A percentile compares a stretch with the other conserved stretches of the same genome.
Evolutionary conservation across 768 basidiomycete species (phyloP).

Genomic region (Cubamyces lactineus): DNA sequence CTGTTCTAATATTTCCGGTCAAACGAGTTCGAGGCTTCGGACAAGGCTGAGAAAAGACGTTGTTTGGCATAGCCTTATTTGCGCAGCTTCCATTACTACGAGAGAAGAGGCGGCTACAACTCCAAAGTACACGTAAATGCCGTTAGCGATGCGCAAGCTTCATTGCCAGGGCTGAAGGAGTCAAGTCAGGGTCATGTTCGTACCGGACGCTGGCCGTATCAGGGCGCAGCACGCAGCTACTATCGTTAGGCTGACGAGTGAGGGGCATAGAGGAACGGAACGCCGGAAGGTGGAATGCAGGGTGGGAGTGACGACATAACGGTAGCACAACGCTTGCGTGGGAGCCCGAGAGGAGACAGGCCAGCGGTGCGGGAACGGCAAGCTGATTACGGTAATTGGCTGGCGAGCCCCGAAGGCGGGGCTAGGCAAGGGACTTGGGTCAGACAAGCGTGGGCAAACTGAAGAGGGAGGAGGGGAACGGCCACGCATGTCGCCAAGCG

Average conservation of each 20-base stretch:
- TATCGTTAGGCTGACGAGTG: conserved; percentile 5
- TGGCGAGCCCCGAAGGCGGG: conserved; percentile 1
- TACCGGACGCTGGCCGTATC: neutral
- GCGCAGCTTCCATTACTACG: too few species aligned
- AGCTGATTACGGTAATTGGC: conserved; percentile 9
- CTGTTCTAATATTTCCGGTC: neutral
- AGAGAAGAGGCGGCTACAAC: too few species aligned
- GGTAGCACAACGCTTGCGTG: conserved; percentile 4
- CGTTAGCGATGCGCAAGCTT: neutral
- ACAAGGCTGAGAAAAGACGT: too few species aligned
- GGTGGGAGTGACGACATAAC: conserved; percentile 1
- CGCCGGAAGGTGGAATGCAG: neutral
- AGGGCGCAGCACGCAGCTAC: neutral
- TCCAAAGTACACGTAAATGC: neutral
- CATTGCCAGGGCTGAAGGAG: neutral
- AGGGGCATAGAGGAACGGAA: neutral
- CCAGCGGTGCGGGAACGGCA: conserved; percentile 6
- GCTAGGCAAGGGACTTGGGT: neutral
- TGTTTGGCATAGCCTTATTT: too few species aligned
- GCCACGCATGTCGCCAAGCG: neutral
- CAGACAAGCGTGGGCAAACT: conserved; percentile 18
- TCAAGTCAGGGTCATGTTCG: neutral
- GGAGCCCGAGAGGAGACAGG: neutral
- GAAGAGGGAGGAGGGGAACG: neutral
- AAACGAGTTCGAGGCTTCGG: too few species aligned